These are phyloP conservation scores for Aspergillus sp. DNA, from an alignment of 2,329 filamentous ascomycete species.

Conservation along the genomic window DNA sequence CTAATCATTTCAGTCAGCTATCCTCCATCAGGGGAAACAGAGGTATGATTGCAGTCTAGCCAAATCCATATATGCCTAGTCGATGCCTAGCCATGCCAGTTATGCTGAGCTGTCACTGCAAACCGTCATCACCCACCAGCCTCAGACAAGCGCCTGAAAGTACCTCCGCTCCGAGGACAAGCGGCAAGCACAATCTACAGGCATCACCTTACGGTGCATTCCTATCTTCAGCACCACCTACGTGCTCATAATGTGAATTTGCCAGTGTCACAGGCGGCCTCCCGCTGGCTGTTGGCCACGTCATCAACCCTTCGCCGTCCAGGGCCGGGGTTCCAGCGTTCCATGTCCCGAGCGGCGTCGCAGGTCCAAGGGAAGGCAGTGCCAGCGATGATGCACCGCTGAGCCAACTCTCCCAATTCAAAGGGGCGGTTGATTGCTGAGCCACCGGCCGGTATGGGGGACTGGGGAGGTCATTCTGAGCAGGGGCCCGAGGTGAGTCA, in stretches of 20 bases:
- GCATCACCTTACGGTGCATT: too few species aligned
- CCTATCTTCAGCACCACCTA: neutral
- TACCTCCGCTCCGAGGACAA: too few species aligned
- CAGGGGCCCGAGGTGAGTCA: neutral
- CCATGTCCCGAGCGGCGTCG: neutral
- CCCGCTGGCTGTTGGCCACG: neutral
- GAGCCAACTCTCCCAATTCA: constrained; percentile 4
- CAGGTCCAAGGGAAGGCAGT: neutral
- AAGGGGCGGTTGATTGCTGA: neutral
- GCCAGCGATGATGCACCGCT: neutral
- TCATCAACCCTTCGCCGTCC: neutral
- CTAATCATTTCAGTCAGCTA: too few species aligned
- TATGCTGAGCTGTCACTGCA: too few species aligned
- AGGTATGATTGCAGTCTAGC: too few species aligned
- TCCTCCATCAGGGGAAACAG: too few species aligned
- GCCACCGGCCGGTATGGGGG: neutral
- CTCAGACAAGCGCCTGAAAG: too few species aligned
- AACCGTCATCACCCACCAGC: too few species aligned
- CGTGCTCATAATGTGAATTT: neutral
- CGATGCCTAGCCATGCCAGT: too few species aligned
- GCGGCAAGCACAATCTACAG: too few species aligned
- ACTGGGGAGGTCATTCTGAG: neutral
- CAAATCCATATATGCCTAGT: too few species aligned
- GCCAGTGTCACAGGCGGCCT: neutral
- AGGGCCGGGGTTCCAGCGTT: neutral